Percentiles rank a stretch among this genome's conserved stretches.
These are phyloP conservation scores for Coffea canephora DNA, from an alignment of 257 asterid species.

Conservation along the genomic window DNA sequence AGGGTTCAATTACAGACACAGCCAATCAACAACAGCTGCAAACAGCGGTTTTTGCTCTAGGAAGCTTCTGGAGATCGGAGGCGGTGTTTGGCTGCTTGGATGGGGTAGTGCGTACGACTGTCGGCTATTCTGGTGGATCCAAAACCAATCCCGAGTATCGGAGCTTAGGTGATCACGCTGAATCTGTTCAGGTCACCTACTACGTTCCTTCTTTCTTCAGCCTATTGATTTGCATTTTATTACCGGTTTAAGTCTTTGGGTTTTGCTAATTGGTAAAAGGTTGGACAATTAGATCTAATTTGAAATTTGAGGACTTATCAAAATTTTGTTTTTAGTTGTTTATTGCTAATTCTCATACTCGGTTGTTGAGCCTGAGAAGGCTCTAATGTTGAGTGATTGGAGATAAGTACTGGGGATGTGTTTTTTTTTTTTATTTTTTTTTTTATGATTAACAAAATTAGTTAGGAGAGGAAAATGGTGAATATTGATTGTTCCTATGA, in stretches of 20 bases:
- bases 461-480: background rate
- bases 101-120: conserved; percentile 79
- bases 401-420: background rate
- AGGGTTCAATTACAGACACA: conserved; percentile 15
- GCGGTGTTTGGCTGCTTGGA: conserved; percentile 81
- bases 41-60: conserved; percentile 81
- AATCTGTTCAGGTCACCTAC: conserved; percentile 66
- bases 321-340: background rate
- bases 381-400: background rate
- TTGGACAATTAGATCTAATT: background rate
- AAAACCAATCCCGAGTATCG: conserved; percentile 76
- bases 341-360: background rate
- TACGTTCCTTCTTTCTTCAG: background rate
- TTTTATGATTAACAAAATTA: too few species aligned
- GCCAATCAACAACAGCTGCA: conserved; percentile 47
- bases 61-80: conserved; percentile 98
- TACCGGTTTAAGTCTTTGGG: background rate
- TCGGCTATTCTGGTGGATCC: conserved; percentile 86
- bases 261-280: background rate
- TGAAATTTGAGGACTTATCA: background rate
- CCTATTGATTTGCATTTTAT: background rate
- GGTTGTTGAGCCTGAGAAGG: background rate
- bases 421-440: too few species aligned
- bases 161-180: conserved; percentile 86
- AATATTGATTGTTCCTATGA: background rate